Evolutionary conservation across 805 yeast genomes (phyloP).

Genomic region (Tetrapisispora iriomotensis): DNA sequence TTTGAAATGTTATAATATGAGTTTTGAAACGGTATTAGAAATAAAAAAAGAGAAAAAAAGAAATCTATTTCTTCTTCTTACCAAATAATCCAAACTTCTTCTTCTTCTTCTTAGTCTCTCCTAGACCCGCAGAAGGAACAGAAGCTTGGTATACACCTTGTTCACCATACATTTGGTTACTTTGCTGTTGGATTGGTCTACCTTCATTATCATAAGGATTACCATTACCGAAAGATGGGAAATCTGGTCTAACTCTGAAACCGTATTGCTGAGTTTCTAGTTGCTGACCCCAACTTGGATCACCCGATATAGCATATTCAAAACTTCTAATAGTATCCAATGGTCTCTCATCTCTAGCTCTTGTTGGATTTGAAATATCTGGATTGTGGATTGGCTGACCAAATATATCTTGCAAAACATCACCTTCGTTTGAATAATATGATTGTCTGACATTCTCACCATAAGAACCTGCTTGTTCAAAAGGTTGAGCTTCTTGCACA

Average conservation of each 20-base stretch:
- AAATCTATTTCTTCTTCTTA: constrained; percentile 40
- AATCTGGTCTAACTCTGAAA: constrained; percentile 74
- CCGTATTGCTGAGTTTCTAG: constrained; percentile 73
- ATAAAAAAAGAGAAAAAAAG: neutral
- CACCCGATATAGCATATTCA: constrained; percentile 83
- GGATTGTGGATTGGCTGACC: constrained; percentile 72
- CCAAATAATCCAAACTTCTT: constrained; percentile 79
- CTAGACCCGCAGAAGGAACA: constrained; percentile 15
- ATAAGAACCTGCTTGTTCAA: constrained; percentile 48
- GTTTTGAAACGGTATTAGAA: neutral
- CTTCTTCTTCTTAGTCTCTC: constrained; percentile 39
- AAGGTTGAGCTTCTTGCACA: constrained; percentile 93
- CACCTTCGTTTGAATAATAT: constrained; percentile 33
- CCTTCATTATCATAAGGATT: constrained; percentile 14
- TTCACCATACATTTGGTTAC: constrained; percentile 31
- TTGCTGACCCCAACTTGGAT: constrained; percentile 64
- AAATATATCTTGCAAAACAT: constrained; percentile 59
- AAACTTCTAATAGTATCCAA: constrained; percentile 89
- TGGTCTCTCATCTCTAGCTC: constrained; percentile 92
- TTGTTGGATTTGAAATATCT: constrained; percentile 87
- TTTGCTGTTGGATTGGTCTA: constrained; percentile 17
- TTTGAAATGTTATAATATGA: too few species aligned
- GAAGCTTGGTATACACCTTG: constrained; percentile 57
- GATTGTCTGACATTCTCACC: constrained; percentile 33
- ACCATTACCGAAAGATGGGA: constrained; percentile 30